phyloP scores from a whole-genome alignment of 2,329 filamentous ascomycete species.

The Byssochlamys sp. region DNA sequence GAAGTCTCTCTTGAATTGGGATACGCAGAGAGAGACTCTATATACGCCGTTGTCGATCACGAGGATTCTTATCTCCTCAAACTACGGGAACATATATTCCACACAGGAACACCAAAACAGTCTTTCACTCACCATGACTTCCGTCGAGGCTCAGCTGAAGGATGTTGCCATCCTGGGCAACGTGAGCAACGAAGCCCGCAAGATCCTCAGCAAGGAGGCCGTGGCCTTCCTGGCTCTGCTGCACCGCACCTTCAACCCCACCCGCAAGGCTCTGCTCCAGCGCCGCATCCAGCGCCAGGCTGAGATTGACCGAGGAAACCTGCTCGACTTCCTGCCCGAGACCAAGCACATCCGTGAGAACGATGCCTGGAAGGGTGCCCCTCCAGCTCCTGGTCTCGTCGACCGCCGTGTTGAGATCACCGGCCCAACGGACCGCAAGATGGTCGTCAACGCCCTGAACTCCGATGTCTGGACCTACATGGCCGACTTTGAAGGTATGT shows the following conservation, averaged over 20 bases:
- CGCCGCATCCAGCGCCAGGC: constrained; percentile 77
- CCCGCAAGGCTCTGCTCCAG: constrained; percentile 79
- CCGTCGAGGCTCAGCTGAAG: constrained; percentile 67
- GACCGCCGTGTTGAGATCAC: constrained; percentile 96
- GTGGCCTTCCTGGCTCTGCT: constrained; percentile 86
- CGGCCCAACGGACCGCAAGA: constrained; percentile 92
- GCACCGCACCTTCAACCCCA: constrained; percentile 86
- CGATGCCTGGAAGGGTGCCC: constrained; percentile 82
- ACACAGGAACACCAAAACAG: no score
- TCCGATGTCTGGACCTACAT: constrained; percentile 97
- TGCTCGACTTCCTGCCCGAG: constrained; percentile 92
- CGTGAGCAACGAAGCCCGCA: constrained; percentile 67
- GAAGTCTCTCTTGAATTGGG: not conserved
- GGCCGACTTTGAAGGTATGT: constrained; percentile 91
- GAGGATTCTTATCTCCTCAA: not conserved
- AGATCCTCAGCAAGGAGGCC: constrained; percentile 85
- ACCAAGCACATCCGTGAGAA: constrained; percentile 92
- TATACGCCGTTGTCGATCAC: not conserved
- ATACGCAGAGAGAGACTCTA: not conserved
- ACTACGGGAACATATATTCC: not conserved
- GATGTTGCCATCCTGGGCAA: constrained; percentile 78
- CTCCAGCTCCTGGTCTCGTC: constrained; percentile 80
- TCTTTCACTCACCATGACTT: constrained; percentile 48
- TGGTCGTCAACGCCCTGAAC: constrained; percentile 96
- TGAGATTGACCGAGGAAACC: constrained; percentile 78